These are phyloP conservation scores for Emergomyces africanus DNA, from an alignment of 2,329 filamentous ascomycete species.

Conservation along the genomic window DNA sequence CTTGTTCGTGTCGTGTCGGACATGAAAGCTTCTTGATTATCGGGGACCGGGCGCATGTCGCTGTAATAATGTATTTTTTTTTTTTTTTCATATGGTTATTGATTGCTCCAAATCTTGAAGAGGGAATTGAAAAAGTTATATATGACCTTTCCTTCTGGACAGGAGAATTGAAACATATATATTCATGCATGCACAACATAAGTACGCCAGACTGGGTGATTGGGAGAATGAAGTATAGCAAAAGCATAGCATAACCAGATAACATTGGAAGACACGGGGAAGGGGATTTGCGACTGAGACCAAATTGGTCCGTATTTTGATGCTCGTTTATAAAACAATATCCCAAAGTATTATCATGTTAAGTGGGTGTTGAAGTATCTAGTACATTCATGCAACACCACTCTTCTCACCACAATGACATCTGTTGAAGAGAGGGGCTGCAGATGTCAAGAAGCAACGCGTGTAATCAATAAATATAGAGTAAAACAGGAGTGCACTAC, in stretches of 20 bases:
- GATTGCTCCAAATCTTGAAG: neutral
- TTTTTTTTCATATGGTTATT: no score
- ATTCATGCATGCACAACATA: neutral
- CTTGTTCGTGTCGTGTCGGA: constrained; percentile 71
- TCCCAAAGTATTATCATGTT: neutral
- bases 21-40: constrained; percentile 82
- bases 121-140: neutral
- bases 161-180: neutral
- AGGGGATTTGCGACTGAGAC: neutral
- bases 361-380: neutral
- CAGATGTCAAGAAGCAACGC: neutral
- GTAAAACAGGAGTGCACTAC: neutral
- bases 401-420: neutral
- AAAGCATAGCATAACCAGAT: neutral
- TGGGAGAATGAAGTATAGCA: neutral
- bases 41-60: constrained; percentile 13
- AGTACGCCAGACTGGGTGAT: no score
- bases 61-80: constrained; percentile 5
- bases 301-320: no score
- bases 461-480: neutral
- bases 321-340: no score
- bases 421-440: neutral
- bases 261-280: neutral
- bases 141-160: neutral
- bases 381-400: no score